Base-by-base conservation (phyloP, 345 rosid genomes). In the Arabis hirsuta region DNA sequence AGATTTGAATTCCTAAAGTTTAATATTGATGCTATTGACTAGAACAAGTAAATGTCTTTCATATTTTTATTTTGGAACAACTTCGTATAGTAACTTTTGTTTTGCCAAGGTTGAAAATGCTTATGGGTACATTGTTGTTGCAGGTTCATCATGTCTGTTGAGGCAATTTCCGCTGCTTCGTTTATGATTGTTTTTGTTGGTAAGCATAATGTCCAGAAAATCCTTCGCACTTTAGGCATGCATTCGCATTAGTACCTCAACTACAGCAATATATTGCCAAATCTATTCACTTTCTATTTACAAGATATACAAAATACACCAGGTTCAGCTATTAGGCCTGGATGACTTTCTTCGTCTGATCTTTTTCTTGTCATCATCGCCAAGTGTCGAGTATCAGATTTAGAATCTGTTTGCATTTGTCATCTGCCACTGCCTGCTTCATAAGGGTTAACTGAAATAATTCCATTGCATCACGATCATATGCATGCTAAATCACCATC, bases 81-180 rank as follows among this genome's bases (percentile, higher is more conserved):
- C 41, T 64, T 55, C 58, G 48, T 55, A 26, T 62, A 73, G 32
- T 16, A 64, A 64, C 32, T 26, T 42, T 44, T 34, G 12, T 43
- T 55, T 51, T 53, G 13, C 3, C 55, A 54, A 44, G 26, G 74
- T 68, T 11, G 16, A 34, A 74, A 58, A 36, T 22, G 16, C 64
- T 75, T 36, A 67, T 34, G 12, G 43, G 14, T 54, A 12, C 42
- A 61, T 20, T 55, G 0, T 14, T 71, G 27, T 64, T 85, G 81
- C 90, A 94, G 98, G 87, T 86, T 91, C 67, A 88, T 91, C 78
- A 89, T 94, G 96, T 69, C 88, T 70, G 78, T 81, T 67, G 97
- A 94, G 84, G 97, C 91, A 67, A 71, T 91, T 69, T 88, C 95
- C 77, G 96, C 96, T 48, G 90, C 81, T 62, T 88, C 94, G 56